Evolutionary conservation across 345 rosid genomes (phyloP).

Genomic region (Hypericum androsaemum): DNA sequence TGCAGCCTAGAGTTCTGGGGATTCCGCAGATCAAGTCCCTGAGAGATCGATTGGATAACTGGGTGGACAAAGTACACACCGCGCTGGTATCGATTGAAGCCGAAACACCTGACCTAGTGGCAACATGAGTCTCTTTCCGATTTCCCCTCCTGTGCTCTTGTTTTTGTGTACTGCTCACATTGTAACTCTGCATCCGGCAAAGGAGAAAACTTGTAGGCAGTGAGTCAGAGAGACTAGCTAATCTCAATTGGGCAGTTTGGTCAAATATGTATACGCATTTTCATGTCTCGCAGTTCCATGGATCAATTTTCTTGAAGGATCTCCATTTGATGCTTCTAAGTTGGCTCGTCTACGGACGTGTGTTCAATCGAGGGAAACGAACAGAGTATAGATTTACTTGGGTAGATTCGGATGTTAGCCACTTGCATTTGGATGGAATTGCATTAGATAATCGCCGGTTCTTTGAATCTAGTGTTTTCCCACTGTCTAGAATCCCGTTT

Average conservation of each 20-base stretch:
- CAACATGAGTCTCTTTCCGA: conserved; percentile 29
- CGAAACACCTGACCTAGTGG: conserved; percentile 95
- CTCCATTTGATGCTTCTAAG: neutral
- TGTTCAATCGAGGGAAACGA: conserved; percentile 1
- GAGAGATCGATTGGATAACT: conserved; percentile 69
- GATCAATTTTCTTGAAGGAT: neutral
- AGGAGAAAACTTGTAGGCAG: neutral
- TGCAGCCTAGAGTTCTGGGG: conserved; percentile 96
- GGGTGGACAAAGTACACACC: conserved; percentile 79
- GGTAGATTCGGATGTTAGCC: too few species aligned
- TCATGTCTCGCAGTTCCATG: conserved; percentile 7
- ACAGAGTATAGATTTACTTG: neutral
- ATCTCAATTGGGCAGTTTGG: neutral
- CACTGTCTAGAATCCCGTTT: too few species aligned
- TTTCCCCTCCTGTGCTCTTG: neutral
- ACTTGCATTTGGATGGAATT: too few species aligned
- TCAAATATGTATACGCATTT: neutral
- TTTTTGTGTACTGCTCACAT: conserved; percentile 10
- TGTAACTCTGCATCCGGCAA: neutral
- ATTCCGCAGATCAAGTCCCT: conserved; percentile 81
- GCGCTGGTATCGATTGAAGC: conserved; percentile 87
- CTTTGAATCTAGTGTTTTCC: too few species aligned
- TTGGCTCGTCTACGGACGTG: neutral
- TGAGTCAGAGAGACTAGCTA: neutral
- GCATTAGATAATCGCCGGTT: too few species aligned